Evolutionary conservation across 305 asterid genomes (phyloP), one percentile per base, ranked within the genome.

Genomic region (Lippia alba): DNA sequence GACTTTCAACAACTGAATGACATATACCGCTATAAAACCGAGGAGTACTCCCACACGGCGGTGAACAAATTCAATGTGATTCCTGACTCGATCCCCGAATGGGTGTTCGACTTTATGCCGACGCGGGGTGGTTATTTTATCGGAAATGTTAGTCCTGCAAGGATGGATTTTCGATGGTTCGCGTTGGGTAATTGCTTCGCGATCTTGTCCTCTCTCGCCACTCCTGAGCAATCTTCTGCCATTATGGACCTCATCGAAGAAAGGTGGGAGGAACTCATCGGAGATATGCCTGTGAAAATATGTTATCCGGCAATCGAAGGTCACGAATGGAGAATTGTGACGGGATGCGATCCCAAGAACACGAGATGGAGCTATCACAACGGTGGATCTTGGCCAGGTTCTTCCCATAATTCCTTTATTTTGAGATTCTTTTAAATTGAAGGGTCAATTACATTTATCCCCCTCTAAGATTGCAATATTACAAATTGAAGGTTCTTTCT

Each of bases 351-450:
- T 80, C 97, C 97, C 0, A 91, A 91, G 81, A 91, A 91, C 67
- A 91, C 94, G 3, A 82, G 97, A 78, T 91, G 96, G 97, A 91
- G 97, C 76, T 91, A 91, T 82, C 97, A 91, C 40, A 91, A 91
- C 39, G 97, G 97, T 76, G 97, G 97, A 51, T 89, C 97, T 69
- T 91, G 97, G 97, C 97, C 97, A 89, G 97, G 97, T 91, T 82
- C 61, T 58, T 73, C 4, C 55, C n/a, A n/a, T 49, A 49, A 12
- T 49, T 14, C 17, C 17, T 49, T 14, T 17, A 14, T 49, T 49
- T n/a, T 10, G 53, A 46, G 1, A 15, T 10, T 11, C 12, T 9
- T 46, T 10, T 46, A 10, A 12, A 46, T 46, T 9, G n/a, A 46
- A 46, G 53, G 15, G 15, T n/a, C 2, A 36, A 36, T 36, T 36